Evolutionary conservation across 176 grass and related monocot species (phyloP).

Genomic region (Lolium perenne): DNA sequence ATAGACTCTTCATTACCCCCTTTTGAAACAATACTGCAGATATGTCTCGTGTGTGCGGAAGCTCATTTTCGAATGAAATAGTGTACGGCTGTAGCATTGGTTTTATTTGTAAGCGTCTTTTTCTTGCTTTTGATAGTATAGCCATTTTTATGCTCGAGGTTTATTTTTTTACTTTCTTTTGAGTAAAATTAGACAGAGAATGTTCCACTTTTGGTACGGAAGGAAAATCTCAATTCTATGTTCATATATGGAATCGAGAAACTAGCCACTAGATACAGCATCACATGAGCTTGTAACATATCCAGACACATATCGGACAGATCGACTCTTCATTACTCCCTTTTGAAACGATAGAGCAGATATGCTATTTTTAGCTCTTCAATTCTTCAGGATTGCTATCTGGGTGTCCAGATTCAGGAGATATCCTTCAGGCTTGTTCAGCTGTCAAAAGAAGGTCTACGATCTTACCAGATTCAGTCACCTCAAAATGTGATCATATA

Average conservation of each 20-base stretch:
- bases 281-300: neutral
- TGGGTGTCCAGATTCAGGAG: neutral
- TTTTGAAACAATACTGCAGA: neutral
- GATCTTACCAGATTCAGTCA: neutral
- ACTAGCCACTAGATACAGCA: neutral
- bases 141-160: no score
- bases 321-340: no score
- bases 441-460: neutral
- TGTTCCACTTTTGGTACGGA: no score
- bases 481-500: conserved; percentile 17
- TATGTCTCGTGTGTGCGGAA: neutral
- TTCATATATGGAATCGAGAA: neutral
- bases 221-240: neutral
- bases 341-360: neutral
- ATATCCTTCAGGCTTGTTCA: neutral
- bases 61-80: no score
- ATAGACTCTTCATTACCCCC: no score
- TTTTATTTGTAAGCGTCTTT: no score
- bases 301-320: neutral
- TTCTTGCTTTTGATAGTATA: no score
- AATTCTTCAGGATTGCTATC: neutral
- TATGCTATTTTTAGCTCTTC: neutral
- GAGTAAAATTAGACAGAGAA: no score
- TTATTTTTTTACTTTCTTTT: no score
- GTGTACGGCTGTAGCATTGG: no score